phyloP scores from a whole-genome alignment of 75 land plant genomes.

The Selaginella tamariscina region DNA sequence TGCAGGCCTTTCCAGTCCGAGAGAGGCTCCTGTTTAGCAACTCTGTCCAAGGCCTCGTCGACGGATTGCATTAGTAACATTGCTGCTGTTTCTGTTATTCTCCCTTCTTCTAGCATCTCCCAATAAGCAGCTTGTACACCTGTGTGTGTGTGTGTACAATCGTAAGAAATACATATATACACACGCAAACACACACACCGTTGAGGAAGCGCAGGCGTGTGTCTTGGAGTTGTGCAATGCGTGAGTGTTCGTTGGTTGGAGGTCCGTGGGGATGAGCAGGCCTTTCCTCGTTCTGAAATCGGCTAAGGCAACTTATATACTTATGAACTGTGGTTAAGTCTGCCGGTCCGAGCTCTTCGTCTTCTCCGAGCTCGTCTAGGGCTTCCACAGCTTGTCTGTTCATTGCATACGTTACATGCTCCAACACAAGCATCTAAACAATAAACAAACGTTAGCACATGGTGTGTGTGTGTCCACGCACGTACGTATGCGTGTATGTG shows the following conservation, averaged over 20 bases:
- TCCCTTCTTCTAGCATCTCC: slow-evolving; percentile 90
- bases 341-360: slow-evolving; percentile 91
- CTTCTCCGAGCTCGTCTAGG: slow-evolving; percentile 80
- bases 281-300: slow-evolving; percentile 29
- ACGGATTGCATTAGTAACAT: slow-evolving; percentile 86
- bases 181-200: slow-evolving; percentile 28
- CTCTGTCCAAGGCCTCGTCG: slow-evolving; percentile 81
- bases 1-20: slow-evolving; percentile 78
- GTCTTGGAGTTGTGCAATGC: slow-evolving; percentile 39
- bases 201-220: slow-evolving; percentile 70
- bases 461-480: neutral
- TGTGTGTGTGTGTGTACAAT: slow-evolving; percentile 21
- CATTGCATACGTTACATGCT: slow-evolving; percentile 77
- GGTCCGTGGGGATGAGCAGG: slow-evolving; percentile 46
- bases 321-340: slow-evolving; percentile 74
- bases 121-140: slow-evolving; percentile 98
- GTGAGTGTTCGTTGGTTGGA: slow-evolving; percentile 25
- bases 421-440: slow-evolving; percentile 50
- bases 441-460: neutral
- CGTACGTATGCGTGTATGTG: neutral
- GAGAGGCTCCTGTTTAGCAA: slow-evolving; percentile 32
- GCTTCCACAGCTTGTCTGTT: slow-evolving; percentile 67
- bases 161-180: too few species aligned
- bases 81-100: slow-evolving; percentile 63
- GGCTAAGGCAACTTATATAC: slow-evolving; percentile 49